These are phyloP conservation scores for Akebia trifoliata DNA, from an alignment of 164 flowering plant species.

Conservation along the genomic window DNA sequence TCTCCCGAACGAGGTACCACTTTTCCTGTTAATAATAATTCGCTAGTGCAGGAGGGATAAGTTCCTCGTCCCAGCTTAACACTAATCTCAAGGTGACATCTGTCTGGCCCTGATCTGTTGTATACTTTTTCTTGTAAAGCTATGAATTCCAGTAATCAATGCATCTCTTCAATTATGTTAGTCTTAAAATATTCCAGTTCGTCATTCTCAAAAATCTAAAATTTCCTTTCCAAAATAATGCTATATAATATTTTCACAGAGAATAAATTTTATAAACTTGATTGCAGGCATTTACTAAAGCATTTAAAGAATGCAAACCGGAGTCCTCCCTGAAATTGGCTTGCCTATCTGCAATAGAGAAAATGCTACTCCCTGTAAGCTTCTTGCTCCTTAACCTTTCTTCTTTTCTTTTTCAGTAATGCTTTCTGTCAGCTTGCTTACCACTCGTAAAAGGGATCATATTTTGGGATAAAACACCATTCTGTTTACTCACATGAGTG, in stretches of 20 bases:
- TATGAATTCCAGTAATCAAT: background rate
- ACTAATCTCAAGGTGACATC: no score
- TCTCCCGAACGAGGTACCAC: no score
- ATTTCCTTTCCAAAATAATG: background rate
- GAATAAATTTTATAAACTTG: background rate
- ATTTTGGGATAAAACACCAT: no score
- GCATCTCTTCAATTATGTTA: background rate
- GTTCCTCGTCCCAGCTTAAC: no score
- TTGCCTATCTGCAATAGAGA: slow-evolving; percentile 61
- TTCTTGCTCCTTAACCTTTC: background rate
- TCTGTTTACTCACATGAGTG: no score
- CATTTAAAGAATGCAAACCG: slow-evolving; percentile 50
- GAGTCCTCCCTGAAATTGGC: slow-evolving; percentile 61
- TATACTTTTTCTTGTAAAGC: no score
- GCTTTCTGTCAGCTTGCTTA: no score
- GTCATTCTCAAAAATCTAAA: background rate
- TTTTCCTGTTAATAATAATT: no score
- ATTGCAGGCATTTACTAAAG: slow-evolving; percentile 73
- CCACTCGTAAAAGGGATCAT: no score
- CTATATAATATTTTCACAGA: no score
- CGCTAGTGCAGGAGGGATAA: no score
- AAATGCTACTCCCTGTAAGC: slow-evolving; percentile 73
- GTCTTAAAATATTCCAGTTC: background rate
- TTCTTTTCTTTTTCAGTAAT: background rate
- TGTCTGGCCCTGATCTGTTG: no score